Base-by-base conservation (phyloP, 1,284 basidiomycete species). In the Xerocomus nothofagi region DNA sequence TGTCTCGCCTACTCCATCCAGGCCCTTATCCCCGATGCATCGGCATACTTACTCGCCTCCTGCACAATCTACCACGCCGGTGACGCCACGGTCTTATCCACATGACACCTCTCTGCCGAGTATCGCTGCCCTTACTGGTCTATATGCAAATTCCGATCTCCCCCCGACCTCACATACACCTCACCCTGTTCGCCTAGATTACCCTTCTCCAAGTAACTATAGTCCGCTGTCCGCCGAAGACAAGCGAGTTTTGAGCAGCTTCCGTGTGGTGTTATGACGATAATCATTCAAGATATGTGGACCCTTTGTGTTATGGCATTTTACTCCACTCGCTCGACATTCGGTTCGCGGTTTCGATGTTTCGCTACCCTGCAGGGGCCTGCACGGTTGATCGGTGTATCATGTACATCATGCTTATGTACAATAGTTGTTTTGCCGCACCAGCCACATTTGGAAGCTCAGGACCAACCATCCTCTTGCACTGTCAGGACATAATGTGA, bases 211-310 rank as follows among this genome's bases (percentile, higher is more conserved):
- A 20, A 58, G 62, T 2, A 63, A 65, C 10, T 82, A 82, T 57
- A 58, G 69, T 1, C 80, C 80, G 17, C 65, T 82, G 23, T 80
- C 81, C 14, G 69, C 76, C 31, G 82, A 84, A 59, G 82, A 84
- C 62, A 75, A 73, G 44, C 75, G 81, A 44, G 78, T 76, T 14
- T 59, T 84, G 44, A 74, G 73, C 55, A 76, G 77, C 24, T 79
- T 84, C 60, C 77, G 79, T 41, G 73, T 84, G 42, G 69, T 75
- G 14, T 60, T 84, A 41, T 84, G 54, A 66, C 27, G 18, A 29
- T 39, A 7, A 44, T 33, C 15, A 3, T 11, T 27, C 21, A 17
- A 24, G 23, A 18, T 27, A 15, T 18, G 6, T 18, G 11, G 21
- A 31, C 8, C 48, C 41, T 57, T 50, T 30, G 47, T 56, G 56